Evolutionary conservation across 2,329 filamentous ascomycete genomes (phyloP).

Genomic region (Pochonia chlamydosporia): DNA sequence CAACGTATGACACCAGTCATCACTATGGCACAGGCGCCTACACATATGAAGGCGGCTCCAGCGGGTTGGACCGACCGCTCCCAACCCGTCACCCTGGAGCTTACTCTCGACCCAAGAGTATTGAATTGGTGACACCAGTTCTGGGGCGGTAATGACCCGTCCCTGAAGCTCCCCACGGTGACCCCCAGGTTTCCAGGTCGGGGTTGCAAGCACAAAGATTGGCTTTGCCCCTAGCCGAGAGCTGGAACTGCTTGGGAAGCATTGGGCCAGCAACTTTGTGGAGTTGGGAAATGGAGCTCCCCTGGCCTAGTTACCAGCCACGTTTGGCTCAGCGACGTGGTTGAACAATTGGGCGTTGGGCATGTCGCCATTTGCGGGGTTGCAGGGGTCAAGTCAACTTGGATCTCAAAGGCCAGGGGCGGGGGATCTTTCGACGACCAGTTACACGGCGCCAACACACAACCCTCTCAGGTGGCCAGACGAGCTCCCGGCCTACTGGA

Average conservation of each 20-base stretch:
- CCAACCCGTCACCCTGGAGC: conserved; percentile 48
- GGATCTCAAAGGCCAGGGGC: neutral
- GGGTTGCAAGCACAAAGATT: neutral
- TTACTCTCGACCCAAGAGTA: conserved; percentile 55
- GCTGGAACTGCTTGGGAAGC: too few species aligned
- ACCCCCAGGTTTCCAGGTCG: too few species aligned
- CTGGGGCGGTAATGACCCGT: conserved; percentile 36
- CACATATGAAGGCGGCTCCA: conserved; percentile 26
- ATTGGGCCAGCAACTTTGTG: neutral
- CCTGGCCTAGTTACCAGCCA: neutral
- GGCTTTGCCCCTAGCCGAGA: too few species aligned
- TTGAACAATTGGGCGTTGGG: conserved; percentile 1
- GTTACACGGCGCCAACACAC: neutral
- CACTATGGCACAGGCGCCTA: conserved; percentile 31
- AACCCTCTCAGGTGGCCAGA: neutral
- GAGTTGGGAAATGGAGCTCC: neutral
- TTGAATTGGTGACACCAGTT: conserved; percentile 58
- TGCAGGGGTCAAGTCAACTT: conserved; percentile 9
- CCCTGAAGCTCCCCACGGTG: neutral
- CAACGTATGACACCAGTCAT: conserved; percentile 46
- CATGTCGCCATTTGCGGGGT: conserved; percentile 9
- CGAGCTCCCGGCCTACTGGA: too few species aligned
- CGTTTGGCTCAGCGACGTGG: conserved; percentile 1
- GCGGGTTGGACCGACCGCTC: conserved; percentile 47
- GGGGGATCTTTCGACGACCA: neutral